phyloP scores from a whole-genome alignment of 1,284 basidiomycete genomes.

The Sanghuangporus baumii region DNA sequence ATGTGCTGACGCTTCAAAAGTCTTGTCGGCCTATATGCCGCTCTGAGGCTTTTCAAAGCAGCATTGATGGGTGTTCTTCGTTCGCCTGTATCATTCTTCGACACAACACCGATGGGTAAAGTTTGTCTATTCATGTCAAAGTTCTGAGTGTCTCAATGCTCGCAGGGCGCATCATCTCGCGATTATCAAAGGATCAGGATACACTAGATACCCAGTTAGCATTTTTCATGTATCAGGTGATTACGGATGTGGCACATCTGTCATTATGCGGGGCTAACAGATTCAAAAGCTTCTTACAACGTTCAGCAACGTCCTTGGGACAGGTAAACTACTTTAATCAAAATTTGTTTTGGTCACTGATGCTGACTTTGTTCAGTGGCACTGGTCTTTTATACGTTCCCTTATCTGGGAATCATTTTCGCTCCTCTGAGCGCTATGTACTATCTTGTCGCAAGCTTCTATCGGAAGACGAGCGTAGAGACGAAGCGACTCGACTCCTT shows the following conservation, averaged over 20 bases:
- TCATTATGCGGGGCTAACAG: not conserved
- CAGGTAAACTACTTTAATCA: slow-evolving; percentile 19
- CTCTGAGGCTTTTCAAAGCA: slow-evolving; percentile 53
- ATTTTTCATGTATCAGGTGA: slow-evolving; percentile 31
- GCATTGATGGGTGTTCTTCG: slow-evolving; percentile 52
- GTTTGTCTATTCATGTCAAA: not conserved
- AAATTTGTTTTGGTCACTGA: not conserved
- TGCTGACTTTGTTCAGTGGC: slow-evolving; percentile 27
- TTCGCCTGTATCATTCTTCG: slow-evolving; percentile 76
- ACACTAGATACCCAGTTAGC: slow-evolving; percentile 48
- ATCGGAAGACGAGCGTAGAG: slow-evolving; percentile 55
- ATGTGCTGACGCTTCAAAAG: slow-evolving; percentile 30
- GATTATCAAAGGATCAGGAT: slow-evolving; percentile 62
- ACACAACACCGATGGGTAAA: slow-evolving; percentile 74
- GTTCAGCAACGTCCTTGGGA: slow-evolving; percentile 46
- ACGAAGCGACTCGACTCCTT: slow-evolving; percentile 68
- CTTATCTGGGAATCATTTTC: slow-evolving; percentile 56
- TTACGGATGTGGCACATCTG: slow-evolving; percentile 15
- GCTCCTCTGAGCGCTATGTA: slow-evolving; percentile 46
- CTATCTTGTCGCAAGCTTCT: slow-evolving; percentile 43
- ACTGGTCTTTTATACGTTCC: slow-evolving; percentile 60
- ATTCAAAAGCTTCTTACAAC: slow-evolving; percentile 39
- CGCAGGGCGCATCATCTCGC: slow-evolving; percentile 49
- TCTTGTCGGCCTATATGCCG: slow-evolving; percentile 51
- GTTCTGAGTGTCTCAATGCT: slow-evolving; percentile 25